phyloP scores from a whole-genome alignment of 2,329 filamentous ascomycete species.

The Alternaria dauci region DNA sequence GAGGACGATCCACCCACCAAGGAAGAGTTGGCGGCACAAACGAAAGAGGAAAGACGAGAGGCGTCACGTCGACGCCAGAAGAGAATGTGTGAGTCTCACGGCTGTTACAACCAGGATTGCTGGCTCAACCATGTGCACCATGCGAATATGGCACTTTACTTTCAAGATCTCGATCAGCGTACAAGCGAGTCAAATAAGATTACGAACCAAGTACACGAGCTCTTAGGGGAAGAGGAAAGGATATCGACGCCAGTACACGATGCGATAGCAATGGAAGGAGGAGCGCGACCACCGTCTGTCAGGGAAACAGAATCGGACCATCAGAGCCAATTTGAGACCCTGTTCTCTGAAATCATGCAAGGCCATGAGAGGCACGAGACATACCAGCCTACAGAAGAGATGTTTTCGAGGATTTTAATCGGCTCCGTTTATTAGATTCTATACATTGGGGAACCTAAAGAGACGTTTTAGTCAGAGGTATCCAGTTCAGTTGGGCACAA shows the following conservation, averaged over 20 bases:
- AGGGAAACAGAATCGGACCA: background rate
- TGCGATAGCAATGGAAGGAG: background rate
- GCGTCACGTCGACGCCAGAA: background rate
- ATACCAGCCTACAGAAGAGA: background rate
- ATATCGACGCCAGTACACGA: background rate
- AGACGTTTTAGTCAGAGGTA: background rate
- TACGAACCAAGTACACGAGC: background rate
- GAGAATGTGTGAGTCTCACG: background rate
- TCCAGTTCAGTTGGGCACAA: background rate
- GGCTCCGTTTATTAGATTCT: background rate
- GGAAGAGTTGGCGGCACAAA: background rate
- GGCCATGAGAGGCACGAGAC: background rate
- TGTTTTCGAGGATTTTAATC: fast-evolving
- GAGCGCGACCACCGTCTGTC: background rate
- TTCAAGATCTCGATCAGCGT: background rate
- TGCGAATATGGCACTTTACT: background rate
- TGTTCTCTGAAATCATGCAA: background rate
- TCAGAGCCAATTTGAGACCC: background rate
- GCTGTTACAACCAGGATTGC: background rate
- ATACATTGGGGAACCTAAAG: background rate
- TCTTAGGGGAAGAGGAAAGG: too few species aligned
- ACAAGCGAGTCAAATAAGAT: background rate
- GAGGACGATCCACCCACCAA: background rate
- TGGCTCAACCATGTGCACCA: background rate
- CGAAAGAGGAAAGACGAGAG: background rate